These are phyloP conservation scores for Carallia brachiata DNA, from an alignment of 345 rosid species.

Conservation along the genomic window DNA sequence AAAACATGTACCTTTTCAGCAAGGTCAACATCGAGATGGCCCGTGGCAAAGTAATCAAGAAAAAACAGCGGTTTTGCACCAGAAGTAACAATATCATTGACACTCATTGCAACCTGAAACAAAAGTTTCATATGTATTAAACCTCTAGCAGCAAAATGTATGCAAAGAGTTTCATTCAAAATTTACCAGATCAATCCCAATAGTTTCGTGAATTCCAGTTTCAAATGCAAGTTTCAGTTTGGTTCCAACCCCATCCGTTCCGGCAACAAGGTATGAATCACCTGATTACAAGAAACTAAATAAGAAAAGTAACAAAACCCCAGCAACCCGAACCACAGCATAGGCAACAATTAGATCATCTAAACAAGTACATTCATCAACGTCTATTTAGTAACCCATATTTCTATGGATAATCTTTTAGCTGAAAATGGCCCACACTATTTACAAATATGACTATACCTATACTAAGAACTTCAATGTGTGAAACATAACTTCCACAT, in stretches of 20 bases:
- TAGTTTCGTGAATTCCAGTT: conserved; percentile 81
- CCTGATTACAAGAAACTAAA: conserved; percentile 40
- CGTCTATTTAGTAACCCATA: no score
- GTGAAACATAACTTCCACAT: no score
- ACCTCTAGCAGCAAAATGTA: not conserved
- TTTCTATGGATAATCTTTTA: no score
- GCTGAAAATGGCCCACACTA: no score
- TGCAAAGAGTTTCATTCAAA: not conserved
- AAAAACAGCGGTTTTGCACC: conserved; percentile 94
- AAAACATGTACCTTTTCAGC: conserved; percentile 67
- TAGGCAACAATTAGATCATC: not conserved
- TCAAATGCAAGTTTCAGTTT: conserved; percentile 93
- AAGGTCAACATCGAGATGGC: conserved; percentile 89
- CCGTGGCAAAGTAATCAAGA: conserved; percentile 93
- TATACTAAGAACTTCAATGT: no score
- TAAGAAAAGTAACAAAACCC: conserved; percentile 2
- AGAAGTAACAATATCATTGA: conserved; percentile 91
- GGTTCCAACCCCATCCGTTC: conserved; percentile 99
- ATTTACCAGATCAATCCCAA: conserved; percentile 88
- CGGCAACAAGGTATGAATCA: conserved; percentile 88
- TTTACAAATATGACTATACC: no score
- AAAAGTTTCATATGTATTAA: conserved; percentile 14
- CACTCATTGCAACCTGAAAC: conserved; percentile 91
- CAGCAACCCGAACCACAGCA: not conserved
- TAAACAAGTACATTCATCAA: no score